Conservation (phyloP, 768 basidiomycete genomes). For the Agrocybe pediades region DNA sequence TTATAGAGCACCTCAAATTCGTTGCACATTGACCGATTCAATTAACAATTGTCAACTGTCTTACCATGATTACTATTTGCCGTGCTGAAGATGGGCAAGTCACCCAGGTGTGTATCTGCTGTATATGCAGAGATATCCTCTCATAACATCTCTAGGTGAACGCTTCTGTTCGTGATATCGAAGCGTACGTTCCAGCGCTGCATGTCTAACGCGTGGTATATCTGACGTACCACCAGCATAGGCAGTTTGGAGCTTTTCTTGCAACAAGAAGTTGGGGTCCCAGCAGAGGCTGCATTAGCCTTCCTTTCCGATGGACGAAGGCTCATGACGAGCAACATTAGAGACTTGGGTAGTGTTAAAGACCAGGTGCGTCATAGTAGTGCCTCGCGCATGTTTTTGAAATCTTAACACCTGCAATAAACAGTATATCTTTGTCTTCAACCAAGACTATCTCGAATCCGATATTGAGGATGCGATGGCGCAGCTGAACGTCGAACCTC, state of each 20-base stretch:
- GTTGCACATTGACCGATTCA: no score
- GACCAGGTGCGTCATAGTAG: constrained; percentile 59
- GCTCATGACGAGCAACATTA: constrained; percentile 67
- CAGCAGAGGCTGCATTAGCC: constrained; percentile 68
- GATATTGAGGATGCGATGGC: constrained; percentile 65
- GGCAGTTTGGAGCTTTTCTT: constrained; percentile 74
- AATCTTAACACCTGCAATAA: background rate
- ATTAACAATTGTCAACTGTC: no score
- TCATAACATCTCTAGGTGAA: constrained; percentile 44
- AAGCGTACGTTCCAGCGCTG: constrained; percentile 48
- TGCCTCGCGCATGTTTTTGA: background rate
- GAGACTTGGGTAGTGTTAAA: constrained; percentile 73
- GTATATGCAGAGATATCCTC: background rate
- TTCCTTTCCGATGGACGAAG: constrained; percentile 82
- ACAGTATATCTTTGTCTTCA: constrained; percentile 80
- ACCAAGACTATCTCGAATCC: constrained; percentile 76
- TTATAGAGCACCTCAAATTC: no score
- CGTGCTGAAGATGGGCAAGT: constrained; percentile 65
- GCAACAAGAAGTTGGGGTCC: constrained; percentile 70
- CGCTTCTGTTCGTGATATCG: constrained; percentile 73
- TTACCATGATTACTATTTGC: constrained; percentile 62
- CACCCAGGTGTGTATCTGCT: constrained; percentile 46
- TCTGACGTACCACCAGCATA: constrained; percentile 38
- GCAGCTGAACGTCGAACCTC: constrained; percentile 62
- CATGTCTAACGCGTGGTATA: constrained; percentile 2